phyloP scores from a whole-genome alignment of 257 asterid species.

The Solanum virginianum region DNA sequence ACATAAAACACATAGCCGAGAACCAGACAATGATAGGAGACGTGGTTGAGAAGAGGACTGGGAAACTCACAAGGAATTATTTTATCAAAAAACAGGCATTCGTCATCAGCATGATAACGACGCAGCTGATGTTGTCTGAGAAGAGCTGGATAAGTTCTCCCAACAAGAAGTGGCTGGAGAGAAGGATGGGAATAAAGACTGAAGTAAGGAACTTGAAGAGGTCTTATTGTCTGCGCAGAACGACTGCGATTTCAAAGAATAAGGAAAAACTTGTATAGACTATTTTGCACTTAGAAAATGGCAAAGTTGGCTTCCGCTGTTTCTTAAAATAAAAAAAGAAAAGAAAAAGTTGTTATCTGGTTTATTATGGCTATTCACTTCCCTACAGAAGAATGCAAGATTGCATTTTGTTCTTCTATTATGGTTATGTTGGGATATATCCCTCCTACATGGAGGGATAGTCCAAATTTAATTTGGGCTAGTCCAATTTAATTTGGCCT shows the following conservation, averaged over 20 bases:
- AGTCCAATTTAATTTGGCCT: too few relatives aligned
- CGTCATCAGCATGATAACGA: not conserved
- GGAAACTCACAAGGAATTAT: slow-evolving; percentile 38
- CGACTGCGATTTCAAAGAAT: not conserved
- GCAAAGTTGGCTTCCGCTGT: not conserved
- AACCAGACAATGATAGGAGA: slow-evolving; percentile 41
- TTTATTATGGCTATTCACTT: not conserved
- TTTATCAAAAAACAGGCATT: slow-evolving; percentile 36
- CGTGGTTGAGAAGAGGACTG: slow-evolving; percentile 37
- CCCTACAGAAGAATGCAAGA: not conserved
- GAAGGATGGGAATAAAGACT: not conserved
- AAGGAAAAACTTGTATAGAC: not conserved
- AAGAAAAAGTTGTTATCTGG: not conserved
- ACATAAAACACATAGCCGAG: slow-evolving; percentile 60
- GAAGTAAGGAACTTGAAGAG: slow-evolving; percentile 17
- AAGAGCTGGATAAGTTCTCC: not conserved
- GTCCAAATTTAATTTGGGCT: too few relatives aligned
- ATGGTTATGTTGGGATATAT: too few relatives aligned
- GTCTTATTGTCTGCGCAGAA: not conserved
- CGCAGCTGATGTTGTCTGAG: not conserved
- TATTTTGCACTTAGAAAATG: not conserved
- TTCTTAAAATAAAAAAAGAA: not conserved
- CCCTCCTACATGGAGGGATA: too few relatives aligned
- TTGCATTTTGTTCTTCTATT: not conserved
- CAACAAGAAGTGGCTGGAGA: not conserved